A percentile compares a stretch with the other conserved stretches of the same genome.
Conservation (phyloP, 208 protist species). For the Leishmania amazonensis region DNA sequence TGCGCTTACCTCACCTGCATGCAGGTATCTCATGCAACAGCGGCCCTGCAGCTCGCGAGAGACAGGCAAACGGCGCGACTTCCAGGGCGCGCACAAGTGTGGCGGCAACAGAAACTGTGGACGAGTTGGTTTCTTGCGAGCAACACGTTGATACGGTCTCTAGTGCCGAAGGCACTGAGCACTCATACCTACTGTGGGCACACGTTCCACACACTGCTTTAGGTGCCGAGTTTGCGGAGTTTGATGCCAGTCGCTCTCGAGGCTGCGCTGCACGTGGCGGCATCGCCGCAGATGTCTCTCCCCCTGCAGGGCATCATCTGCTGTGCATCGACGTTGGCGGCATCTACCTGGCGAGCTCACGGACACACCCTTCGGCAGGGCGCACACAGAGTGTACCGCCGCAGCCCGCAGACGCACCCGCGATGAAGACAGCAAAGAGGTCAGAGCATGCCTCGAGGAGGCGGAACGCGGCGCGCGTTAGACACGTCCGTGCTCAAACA, state of each 20-base stretch:
- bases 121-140: neutral
- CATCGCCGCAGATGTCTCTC: neutral
- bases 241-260: neutral
- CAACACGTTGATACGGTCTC: no score
- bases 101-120: neutral
- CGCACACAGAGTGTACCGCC: neutral
- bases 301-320: neutral
- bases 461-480: neutral
- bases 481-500: neutral
- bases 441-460: neutral
- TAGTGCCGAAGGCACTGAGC: neutral
- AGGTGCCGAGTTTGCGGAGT: neutral
- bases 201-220: neutral
- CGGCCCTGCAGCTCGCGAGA: neutral
- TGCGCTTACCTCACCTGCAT: neutral
- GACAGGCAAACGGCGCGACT: neutral
- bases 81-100: neutral
- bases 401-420: neutral
- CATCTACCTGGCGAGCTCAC: slow-evolving; percentile 10
- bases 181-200: neutral
- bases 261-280: neutral
- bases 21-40: neutral
- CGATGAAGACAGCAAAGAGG: neutral
- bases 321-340: slow-evolving; percentile 28
- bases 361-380: neutral